Evolutionary conservation across 2,329 filamentous ascomycete genomes (phyloP).

Genomic region (Grosmannia penicillata): DNA sequence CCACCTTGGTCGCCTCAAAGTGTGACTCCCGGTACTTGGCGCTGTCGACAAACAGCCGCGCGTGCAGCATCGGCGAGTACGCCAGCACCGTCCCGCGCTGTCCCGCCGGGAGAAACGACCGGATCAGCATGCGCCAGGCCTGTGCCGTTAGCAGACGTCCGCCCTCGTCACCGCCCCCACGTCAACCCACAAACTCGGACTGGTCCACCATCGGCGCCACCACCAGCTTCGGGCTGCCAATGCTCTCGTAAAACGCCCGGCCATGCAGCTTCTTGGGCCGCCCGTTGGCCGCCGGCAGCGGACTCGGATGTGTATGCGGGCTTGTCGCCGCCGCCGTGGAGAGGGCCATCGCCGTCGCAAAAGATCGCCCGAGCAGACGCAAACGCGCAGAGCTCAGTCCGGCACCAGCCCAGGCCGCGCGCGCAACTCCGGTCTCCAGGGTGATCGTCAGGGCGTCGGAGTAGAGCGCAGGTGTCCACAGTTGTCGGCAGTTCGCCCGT

Average conservation of each 20-base stretch:
- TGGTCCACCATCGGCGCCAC: constrained; percentile 97
- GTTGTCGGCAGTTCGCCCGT: too few species aligned
- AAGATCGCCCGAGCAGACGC: background rate
- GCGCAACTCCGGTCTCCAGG: constrained; percentile 5
- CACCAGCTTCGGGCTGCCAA: constrained; percentile 80
- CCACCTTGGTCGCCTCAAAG: constrained; percentile 51
- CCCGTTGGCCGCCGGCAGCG: background rate
- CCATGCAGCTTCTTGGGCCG: constrained; percentile 53
- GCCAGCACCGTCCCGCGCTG: constrained; percentile 56
- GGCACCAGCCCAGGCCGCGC: constrained; percentile 2
- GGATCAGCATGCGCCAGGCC: constrained; percentile 95
- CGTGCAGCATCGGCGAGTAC: constrained; percentile 95
- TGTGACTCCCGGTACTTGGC: constrained; percentile 62
- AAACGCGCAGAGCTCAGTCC: background rate
- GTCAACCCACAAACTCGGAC: constrained; percentile 90
- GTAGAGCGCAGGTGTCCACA: too few species aligned
- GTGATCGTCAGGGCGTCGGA: too few species aligned
- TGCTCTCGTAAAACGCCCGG: constrained; percentile 83
- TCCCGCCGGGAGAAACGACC: constrained; percentile 67
- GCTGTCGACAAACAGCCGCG: constrained; percentile 69
- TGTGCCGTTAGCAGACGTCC: constrained; percentile 23
- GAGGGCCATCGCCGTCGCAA: constrained; percentile 8
- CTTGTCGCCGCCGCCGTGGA: constrained; percentile 3
- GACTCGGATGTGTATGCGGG: constrained; percentile 2
- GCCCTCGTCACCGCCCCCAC: too few species aligned